Evolutionary conservation across 2,329 filamentous ascomycete genomes (phyloP), one percentile per base, ranked within the genome.

Genomic region (Trichoderma sp.): DNA sequence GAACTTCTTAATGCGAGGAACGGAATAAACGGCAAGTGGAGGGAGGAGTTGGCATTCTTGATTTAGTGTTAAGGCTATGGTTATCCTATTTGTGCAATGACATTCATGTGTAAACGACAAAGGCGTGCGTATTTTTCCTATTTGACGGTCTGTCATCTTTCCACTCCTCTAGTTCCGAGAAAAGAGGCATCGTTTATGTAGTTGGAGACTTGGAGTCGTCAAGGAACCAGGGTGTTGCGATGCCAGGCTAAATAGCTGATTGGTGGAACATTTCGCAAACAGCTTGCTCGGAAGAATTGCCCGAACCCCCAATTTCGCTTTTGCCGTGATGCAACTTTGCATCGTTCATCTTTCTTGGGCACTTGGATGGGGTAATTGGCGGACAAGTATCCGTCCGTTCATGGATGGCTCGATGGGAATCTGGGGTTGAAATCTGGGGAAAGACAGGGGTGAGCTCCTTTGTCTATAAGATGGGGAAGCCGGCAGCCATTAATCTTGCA

Each of bases 221-320:
- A n/a, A 56, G 50, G 50, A 14, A 38, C 50, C 45, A 21, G n/a
- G 41, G n/a, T 5, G n/a, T 16, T 24, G 3, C 35, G 21, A 71
- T 38, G 64, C n/a, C 6, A 35, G 72, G 59, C 45, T n/a, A 35
- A 18, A 53, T 33, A 50, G 31, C 18, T 65, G 74, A 75, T 75
- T 75, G 74, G 74, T 72, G 74, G 74, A 75, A 75, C 45, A 75
- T 75, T 56, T 33, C 16, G n/a, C 50, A 56, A 33, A 4, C 31
- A 29, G 8, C 45, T n/a, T 21, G 9, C 12, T 38, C 60, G 74
- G 74, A 75, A 65, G 18, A 72, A 71, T 62, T 64, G 18, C 16
- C 31, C 35, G 18, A 67, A 33, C 7, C 16, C 4, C 9, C 50
- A 56, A 45, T 9, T 5, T 62, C 16, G 60, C 5, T n/a, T 45